phyloP scores from a whole-genome alignment of 2,329 filamentous ascomycete genomes.

The Trichoderma sp. region DNA sequence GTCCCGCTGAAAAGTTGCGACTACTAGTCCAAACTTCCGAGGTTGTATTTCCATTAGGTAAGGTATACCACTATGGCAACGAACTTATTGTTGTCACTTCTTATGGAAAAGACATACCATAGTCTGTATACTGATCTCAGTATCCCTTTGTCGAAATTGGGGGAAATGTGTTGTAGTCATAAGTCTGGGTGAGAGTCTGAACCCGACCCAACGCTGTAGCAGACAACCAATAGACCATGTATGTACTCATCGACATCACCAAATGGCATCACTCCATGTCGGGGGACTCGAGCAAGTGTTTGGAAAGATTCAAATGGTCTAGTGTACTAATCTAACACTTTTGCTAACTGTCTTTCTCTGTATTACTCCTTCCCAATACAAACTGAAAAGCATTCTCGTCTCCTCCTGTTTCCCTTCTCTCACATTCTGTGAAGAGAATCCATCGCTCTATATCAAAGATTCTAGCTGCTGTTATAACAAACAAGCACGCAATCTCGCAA shows the following conservation, averaged over 20 bases:
- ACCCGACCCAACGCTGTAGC: not conserved
- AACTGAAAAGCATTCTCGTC: not conserved
- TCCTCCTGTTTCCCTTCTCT: conserved; percentile 1
- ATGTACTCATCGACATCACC: not conserved
- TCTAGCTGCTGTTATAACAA: conserved; percentile 9
- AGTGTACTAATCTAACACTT: conserved; percentile 15
- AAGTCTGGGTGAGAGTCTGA: no score
- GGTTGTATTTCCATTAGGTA: not conserved
- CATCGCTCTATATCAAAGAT: conserved; percentile 20
- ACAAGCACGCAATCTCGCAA: not conserved
- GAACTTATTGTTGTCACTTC: not conserved
- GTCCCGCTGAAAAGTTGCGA: not conserved
- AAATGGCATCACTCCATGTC: not conserved
- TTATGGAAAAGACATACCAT: not conserved
- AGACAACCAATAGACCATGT: not conserved
- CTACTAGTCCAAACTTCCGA: not conserved
- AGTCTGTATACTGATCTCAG: not conserved
- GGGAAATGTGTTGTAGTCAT: not conserved
- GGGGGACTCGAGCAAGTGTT: not conserved
- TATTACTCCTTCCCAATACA: conserved; percentile 12
- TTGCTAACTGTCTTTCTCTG: conserved; percentile 5
- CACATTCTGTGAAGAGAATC: conserved; percentile 24
- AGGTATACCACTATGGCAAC: not conserved
- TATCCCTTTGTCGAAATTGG: not conserved
- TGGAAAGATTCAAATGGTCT: conserved; percentile 13